Evolutionary conservation across 1,139 yeast species (phyloP).

Genomic region (Saccharomycopsis phalli): DNA sequence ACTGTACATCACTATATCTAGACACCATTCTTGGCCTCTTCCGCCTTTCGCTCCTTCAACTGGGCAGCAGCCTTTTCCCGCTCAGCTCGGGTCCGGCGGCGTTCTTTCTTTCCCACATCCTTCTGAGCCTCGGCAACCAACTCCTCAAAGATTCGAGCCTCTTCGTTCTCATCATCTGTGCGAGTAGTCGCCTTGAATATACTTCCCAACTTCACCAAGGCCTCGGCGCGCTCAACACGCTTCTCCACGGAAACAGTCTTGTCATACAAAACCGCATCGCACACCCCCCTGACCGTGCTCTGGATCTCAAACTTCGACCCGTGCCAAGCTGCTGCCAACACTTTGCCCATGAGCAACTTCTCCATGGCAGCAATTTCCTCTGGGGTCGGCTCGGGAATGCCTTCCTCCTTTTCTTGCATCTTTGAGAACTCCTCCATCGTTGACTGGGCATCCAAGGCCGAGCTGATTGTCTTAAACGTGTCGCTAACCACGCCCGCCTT

Average conservation of each 20-base stretch:
- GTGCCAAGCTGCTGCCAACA: slow-evolving; percentile 92
- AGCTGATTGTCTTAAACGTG: slow-evolving; percentile 73
- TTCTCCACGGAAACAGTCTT: slow-evolving; percentile 49
- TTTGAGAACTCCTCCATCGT: slow-evolving; percentile 77
- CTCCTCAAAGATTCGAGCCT: slow-evolving; percentile 84
- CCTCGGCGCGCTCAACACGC: slow-evolving; percentile 72
- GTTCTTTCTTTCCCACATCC: slow-evolving; percentile 51
- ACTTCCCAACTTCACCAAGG: slow-evolving; percentile 62
- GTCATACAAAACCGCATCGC: slow-evolving; percentile 64
- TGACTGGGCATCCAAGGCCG: slow-evolving; percentile 84
- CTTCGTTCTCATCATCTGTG: slow-evolving; percentile 82
- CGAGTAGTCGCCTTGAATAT: slow-evolving; percentile 61
- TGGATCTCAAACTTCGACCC: slow-evolving; percentile 88
- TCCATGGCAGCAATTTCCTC: slow-evolving; percentile 86
- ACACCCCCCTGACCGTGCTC: slow-evolving; percentile 78
- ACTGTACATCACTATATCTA: neutral
- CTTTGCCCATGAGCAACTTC: slow-evolving; percentile 78
- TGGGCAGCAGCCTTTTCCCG: slow-evolving; percentile 9
- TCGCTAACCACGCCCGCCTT: slow-evolving; percentile 82
- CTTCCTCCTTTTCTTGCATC: slow-evolving; percentile 50
- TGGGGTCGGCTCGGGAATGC: slow-evolving; percentile 49
- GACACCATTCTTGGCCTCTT: neutral
- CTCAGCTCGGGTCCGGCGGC: slow-evolving; percentile 22
- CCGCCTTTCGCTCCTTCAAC: neutral
- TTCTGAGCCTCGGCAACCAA: slow-evolving; percentile 86